Evolutionary conservation across 148 eudicot genomes (phyloP).

Genomic region (Mesembryanthemum crystallinum): DNA sequence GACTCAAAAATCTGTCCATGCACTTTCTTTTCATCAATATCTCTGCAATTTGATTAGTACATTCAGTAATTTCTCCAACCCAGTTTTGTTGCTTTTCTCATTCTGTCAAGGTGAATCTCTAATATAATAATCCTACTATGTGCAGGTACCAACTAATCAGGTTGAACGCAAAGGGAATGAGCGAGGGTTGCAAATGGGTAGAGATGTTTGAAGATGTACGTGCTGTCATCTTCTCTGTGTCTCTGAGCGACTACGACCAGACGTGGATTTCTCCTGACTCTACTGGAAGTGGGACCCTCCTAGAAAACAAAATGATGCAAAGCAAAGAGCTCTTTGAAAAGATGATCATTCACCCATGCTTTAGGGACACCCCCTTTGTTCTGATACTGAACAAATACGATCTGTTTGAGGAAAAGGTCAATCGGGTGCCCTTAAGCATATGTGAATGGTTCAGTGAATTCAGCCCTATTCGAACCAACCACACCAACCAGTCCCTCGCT

Average conservation of each 20-base stretch:
- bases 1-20: not conserved
- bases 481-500: constrained; percentile 75
- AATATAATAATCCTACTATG: not conserved
- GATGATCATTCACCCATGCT: constrained; percentile 77
- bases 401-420: constrained; percentile 80
- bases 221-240: constrained; percentile 66
- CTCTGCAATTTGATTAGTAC: not conserved
- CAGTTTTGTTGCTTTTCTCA: not conserved
- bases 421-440: constrained; percentile 47
- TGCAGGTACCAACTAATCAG: constrained; percentile 84
- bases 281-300: constrained; percentile 39
- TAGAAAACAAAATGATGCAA: constrained; percentile 76
- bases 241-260: constrained; percentile 89
- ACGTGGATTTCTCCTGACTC: constrained; percentile 46
- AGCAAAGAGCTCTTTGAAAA: constrained; percentile 81
- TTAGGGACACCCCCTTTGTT: constrained; percentile 76
- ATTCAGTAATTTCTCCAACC: not conserved
- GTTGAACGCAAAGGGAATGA: constrained; percentile 86
- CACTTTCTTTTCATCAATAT: not conserved
- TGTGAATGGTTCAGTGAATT: constrained; percentile 91
- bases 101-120: not conserved
- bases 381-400: constrained; percentile 85
- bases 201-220: constrained; percentile 98
- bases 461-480: constrained; percentile 65
- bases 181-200: constrained; percentile 96